These are phyloP conservation scores for Persicaria tinctoria DNA, from an alignment of 148 eudicot species.

Conservation along the genomic window DNA sequence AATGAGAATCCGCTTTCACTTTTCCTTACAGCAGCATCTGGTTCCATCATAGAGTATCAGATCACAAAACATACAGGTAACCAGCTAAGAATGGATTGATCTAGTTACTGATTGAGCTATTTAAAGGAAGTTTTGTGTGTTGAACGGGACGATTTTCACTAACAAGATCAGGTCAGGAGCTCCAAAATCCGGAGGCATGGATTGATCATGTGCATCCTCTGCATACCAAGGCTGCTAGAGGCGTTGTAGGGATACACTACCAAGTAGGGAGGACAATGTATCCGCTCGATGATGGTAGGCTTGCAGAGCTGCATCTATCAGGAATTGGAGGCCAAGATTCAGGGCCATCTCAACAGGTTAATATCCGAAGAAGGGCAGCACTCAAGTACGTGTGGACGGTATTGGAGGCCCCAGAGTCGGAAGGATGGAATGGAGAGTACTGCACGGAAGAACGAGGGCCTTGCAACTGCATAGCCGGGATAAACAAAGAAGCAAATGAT, in stretches of 20 bases:
- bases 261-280: conserved; percentile 57
- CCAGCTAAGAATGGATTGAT: neutral
- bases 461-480: conserved; percentile 56
- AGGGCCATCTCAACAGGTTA: conserved; percentile 41
- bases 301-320: conserved; percentile 64
- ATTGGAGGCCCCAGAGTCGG: conserved; percentile 69
- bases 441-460: conserved; percentile 76
- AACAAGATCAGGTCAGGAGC: conserved; percentile 34
- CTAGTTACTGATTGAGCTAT: neutral
- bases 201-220: conserved; percentile 60
- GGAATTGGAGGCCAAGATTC: conserved; percentile 62
- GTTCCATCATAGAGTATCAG: conserved; percentile 54
- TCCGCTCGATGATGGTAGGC: conserved; percentile 73
- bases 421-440: conserved; percentile 92
- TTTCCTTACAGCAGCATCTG: conserved; percentile 57
- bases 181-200: conserved; percentile 36
- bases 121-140: neutral
- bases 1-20: conserved; percentile 38
- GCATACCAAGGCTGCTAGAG: conserved; percentile 56
- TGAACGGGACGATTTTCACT: neutral
- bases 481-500: conserved; percentile 42
- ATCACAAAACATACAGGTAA: conserved; percentile 48
- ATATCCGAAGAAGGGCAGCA: conserved; percentile 35
- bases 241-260: conserved; percentile 48
- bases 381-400: conserved; percentile 61